Conservation (phyloP, 1,284 basidiomycete species). For the Ustilago sp. region DNA sequence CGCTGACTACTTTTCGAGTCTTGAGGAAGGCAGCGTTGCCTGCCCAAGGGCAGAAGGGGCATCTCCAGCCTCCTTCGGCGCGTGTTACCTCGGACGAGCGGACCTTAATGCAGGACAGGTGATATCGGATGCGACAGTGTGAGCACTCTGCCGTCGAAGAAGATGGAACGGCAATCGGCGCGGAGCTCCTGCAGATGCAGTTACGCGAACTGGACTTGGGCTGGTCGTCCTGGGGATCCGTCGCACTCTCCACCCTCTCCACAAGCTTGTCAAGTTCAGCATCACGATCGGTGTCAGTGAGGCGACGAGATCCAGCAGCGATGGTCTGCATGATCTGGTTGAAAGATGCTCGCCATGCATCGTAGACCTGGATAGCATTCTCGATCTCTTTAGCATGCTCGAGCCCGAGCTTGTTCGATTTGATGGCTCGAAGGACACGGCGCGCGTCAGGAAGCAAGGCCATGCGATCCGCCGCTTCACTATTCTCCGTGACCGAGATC, state of each 20-base stretch:
- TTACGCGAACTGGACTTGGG: constrained; percentile 29
- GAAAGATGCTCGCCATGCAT: constrained; percentile 49
- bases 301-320: constrained; percentile 20
- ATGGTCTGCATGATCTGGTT: constrained; percentile 40
- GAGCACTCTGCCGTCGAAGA: constrained; percentile 46
- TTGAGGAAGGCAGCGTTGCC: constrained; percentile 28
- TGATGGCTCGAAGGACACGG: constrained; percentile 38
- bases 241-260: constrained; percentile 41
- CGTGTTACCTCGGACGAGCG: constrained; percentile 29
- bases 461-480: constrained; percentile 37
- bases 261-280: constrained; percentile 45
- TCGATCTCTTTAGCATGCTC: constrained; percentile 39
- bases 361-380: constrained; percentile 49
- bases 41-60: constrained; percentile 58
- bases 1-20: constrained; percentile 30
- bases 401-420: constrained; percentile 44
- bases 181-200: constrained; percentile 58
- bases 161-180: constrained; percentile 29
- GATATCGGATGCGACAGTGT: constrained; percentile 52
- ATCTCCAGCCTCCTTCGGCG: constrained; percentile 51
- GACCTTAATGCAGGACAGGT: constrained; percentile 57
- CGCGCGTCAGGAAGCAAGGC: constrained; percentile 55
- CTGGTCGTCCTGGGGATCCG: constrained; percentile 46
- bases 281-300: constrained; percentile 35
- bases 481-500: constrained; percentile 41